Evolutionary conservation across 2,329 filamentous ascomycete genomes (phyloP).

Genomic region (Verticillium alfalfae): DNA sequence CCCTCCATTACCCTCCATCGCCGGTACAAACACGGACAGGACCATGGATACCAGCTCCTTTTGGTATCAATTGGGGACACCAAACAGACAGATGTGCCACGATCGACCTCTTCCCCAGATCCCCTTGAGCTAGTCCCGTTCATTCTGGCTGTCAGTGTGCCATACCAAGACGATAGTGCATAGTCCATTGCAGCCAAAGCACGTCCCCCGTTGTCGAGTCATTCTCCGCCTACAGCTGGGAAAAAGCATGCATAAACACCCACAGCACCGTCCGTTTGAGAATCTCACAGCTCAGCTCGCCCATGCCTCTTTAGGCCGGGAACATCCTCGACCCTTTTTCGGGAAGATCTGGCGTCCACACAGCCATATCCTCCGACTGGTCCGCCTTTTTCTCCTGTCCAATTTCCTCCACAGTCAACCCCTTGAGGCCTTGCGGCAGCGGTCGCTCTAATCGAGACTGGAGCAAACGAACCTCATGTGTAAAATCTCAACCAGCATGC

Average conservation of each 20-base stretch:
- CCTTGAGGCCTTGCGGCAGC: background rate
- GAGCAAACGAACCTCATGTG: too few species aligned
- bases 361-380: background rate
- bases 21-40: background rate
- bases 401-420: background rate
- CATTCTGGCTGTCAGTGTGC: background rate
- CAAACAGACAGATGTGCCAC: background rate
- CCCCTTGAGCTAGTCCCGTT: background rate
- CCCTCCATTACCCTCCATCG: background rate
- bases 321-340: background rate
- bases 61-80: background rate
- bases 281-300: background rate
- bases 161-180: background rate
- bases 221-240: background rate
- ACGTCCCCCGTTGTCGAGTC: background rate
- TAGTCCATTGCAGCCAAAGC: background rate
- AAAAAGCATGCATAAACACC: background rate
- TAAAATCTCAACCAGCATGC: too few species aligned
- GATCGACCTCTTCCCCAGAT: background rate
- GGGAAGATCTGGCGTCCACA: background rate
- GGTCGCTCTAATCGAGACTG: too few species aligned
- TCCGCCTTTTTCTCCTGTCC: background rate
- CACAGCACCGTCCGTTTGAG: background rate
- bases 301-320: background rate
- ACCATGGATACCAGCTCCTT: background rate